Base-by-base conservation (phyloP, 495 filamentous ascomycete genomes). In the Talaromyces proteolyticus region DNA sequence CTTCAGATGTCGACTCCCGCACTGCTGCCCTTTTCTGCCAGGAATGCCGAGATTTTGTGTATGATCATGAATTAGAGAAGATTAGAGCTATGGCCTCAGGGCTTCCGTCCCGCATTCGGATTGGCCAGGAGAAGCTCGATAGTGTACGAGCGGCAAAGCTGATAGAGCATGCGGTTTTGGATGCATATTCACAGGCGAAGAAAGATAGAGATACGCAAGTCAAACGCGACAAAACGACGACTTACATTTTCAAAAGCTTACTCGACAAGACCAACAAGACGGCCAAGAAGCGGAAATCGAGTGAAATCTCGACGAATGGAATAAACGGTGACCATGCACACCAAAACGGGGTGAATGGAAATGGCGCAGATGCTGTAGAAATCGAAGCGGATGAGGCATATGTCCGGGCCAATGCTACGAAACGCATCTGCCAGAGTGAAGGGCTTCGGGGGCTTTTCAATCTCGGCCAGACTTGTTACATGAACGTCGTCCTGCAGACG, bases 401-500 rank as follows among this genome's bases (percentile, higher is more conserved):
- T 49, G 59, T 75, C 24, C 68, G 63, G 52, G 68, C 50, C 43
- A 75, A 75, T 38, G 70, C 72, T 2, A 58, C 49, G 44, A 71
- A 68, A 49, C 70, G 69, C n/a, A 62, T 67, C 46, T 71, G 76
- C 53, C 55, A 67, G 41, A 68, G 68, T 37, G 60, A 76, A 57
- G 72, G 71, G 37, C 83, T 93, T 24, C 82, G 91, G 6, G 91
- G 91, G n/a, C 83, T 96, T 34, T 91, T 88, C 62, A 96, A 96
- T 62, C 89, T 94, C 64, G 91, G 91, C 12, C 86, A 89, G 17
- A 95, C 91, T 4, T 96, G 91, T 68, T 96, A 93, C 63, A 87
- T 95, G 76, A 91, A 88, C 53, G 90, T 95, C 23, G 85, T 95
- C 41, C 73, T 96, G 14, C 91, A 96, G 61, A 84, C 81, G 17